Conservation (phyloP, 108 stramenopile genomes). For the Nitzschia sp. region DNA sequence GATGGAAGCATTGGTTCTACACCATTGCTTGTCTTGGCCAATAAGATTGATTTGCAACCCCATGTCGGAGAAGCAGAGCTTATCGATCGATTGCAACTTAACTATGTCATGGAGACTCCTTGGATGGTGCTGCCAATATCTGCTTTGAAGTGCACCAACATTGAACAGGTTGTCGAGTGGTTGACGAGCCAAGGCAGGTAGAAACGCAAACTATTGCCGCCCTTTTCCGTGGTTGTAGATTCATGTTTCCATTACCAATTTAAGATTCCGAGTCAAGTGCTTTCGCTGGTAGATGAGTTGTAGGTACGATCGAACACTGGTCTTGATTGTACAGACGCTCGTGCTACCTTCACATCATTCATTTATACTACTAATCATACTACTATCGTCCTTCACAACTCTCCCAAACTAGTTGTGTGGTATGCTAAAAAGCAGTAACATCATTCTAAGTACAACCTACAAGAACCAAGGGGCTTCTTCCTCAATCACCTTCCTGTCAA, state of each 20-base stretch:
- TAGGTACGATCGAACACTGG: too few relatives aligned
- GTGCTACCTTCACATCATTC: too few relatives aligned
- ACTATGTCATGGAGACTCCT: slow-evolving; percentile 94
- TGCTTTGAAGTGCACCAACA: slow-evolving; percentile 85
- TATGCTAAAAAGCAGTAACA: too few relatives aligned
- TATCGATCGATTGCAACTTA: slow-evolving; percentile 89
- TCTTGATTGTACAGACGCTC: too few relatives aligned
- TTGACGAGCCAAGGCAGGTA: slow-evolving; percentile 87
- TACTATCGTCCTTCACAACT: too few relatives aligned
- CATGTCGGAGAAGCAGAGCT: slow-evolving; percentile 85
- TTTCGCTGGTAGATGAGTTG: too few relatives aligned
- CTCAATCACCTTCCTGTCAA: slow-evolving; percentile 57
- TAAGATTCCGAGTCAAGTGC: too few relatives aligned
- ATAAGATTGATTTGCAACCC: slow-evolving; percentile 93
- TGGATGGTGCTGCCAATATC: slow-evolving; percentile 96
- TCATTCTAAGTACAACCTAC: slow-evolving; percentile 19
- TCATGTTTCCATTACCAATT: too few relatives aligned
- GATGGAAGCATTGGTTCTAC: slow-evolving; percentile 87
- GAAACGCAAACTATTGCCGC: background rate
- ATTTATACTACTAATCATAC: too few relatives aligned
- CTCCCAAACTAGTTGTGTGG: too few relatives aligned
- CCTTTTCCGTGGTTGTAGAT: too few relatives aligned
- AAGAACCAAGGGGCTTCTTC: slow-evolving; percentile 84
- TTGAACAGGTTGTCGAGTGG: slow-evolving; percentile 95
- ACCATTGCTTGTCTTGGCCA: slow-evolving; percentile 89